phyloP scores from a whole-genome alignment of 2,329 filamentous ascomycete species.

The Fusarium sp. region DNA sequence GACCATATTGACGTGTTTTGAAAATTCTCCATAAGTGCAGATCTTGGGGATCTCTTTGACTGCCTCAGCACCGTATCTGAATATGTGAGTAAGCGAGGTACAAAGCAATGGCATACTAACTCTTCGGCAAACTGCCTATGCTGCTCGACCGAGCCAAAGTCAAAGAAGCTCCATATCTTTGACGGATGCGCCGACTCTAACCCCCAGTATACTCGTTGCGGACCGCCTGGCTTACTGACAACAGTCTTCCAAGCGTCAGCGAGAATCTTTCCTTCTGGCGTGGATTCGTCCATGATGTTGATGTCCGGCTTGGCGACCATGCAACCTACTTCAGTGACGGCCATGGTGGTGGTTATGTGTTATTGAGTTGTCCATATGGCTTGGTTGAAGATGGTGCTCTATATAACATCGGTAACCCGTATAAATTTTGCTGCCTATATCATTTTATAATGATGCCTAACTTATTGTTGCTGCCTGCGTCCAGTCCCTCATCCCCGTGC shows the following conservation, averaged over 20 bases:
- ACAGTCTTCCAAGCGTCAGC: not conserved
- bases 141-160: conserved; percentile 22
- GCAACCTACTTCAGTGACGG: conserved; percentile 19
- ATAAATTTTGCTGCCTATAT: not conserved
- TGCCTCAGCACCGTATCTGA: conserved; percentile 14
- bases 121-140: conserved; percentile 8
- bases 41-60: conserved; percentile 23
- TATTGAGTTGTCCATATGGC: not conserved
- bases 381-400: not conserved
- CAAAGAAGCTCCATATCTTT: conserved; percentile 25
- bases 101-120: not conserved
- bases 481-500: too few species aligned
- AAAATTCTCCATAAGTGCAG: conserved; percentile 14
- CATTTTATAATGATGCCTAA: not conserved
- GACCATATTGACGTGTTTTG: conserved; percentile 13
- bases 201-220: conserved; percentile 17
- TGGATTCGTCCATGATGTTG: conserved; percentile 13
- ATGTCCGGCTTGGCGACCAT: conserved; percentile 16
- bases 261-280: conserved; percentile 8
- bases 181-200: conserved; percentile 2
- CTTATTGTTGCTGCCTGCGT: not conserved
- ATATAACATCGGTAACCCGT: not conserved
- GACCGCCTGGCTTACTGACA: conserved; percentile 3
- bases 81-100: not conserved
- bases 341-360: not conserved